A percentile compares a stretch with the other conserved stretches of the same genome.
Evolutionary conservation across 371 early-diverging fungal genomes (phyloP).

Genomic region (Dichotomocladium elegans): DNA sequence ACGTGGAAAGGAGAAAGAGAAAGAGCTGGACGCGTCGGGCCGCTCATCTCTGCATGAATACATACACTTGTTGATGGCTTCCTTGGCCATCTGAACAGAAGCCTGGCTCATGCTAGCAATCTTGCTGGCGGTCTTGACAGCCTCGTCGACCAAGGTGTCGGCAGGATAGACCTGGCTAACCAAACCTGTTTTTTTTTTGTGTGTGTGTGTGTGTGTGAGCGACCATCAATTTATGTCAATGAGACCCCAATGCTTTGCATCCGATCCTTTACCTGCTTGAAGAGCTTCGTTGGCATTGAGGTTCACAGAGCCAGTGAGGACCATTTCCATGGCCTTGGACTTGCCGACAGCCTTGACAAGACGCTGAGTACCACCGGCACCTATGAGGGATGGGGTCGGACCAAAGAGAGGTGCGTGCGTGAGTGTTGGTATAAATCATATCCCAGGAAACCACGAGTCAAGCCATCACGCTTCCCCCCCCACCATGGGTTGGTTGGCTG

Average conservation of each 20-base stretch:
- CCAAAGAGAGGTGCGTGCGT: too few relatives aligned
- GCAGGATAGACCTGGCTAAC: slow-evolving; percentile 91
- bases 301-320: slow-evolving; percentile 83
- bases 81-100: slow-evolving; percentile 94
- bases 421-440: too few relatives aligned
- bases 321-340: slow-evolving; percentile 97
- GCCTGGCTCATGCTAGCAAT: slow-evolving; percentile 88
- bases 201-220: slow-evolving; percentile 51
- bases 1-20: background rate
- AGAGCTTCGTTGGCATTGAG: slow-evolving; percentile 90
- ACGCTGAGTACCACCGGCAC: slow-evolving; percentile 90
- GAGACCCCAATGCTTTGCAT: too few relatives aligned
- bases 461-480: too few relatives aligned
- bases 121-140: slow-evolving; percentile 82
- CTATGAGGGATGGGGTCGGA: slow-evolving; percentile 23
- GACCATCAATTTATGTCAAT: too few relatives aligned
- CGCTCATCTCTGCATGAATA: background rate
- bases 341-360: slow-evolving; percentile 95
- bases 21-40: too few relatives aligned
- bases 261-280: too few relatives aligned
- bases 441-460: too few relatives aligned
- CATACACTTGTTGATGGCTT: slow-evolving; percentile 88
- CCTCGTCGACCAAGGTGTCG: slow-evolving; percentile 84
- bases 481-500: too few relatives aligned
- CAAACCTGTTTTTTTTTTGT: slow-evolving; percentile 46